Conservation (phyloP, 441 rosid genomes). For the Aquilaria agallochum region DNA sequence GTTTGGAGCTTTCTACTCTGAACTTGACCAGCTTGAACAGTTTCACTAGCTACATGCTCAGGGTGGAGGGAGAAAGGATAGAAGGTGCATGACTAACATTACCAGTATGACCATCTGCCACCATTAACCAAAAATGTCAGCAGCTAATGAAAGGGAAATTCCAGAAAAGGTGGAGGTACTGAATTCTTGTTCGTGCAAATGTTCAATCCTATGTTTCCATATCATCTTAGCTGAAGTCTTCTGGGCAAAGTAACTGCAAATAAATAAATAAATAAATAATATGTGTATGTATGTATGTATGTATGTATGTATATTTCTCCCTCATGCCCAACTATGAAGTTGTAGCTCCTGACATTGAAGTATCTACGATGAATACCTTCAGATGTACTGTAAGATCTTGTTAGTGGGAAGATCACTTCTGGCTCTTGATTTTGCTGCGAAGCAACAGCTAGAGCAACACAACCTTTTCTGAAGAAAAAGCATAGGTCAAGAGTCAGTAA, state of each 20-base stretch:
- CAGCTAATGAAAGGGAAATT: no score
- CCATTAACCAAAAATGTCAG: no score
- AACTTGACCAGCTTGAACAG: no score
- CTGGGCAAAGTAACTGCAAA: conserved; percentile 58
- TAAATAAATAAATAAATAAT: conserved; percentile 3
- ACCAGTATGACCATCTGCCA: no score
- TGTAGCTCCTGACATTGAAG: not conserved
- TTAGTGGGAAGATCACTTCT: conserved; percentile 36
- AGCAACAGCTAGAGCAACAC: conserved; percentile 29
- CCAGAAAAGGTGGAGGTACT: no score
- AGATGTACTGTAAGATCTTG: conserved; percentile 40
- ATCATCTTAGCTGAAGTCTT: conserved; percentile 32
- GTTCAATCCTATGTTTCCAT: not conserved
- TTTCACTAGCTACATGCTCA: no score
- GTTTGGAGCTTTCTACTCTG: no score
- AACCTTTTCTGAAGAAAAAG: conserved; percentile 49
- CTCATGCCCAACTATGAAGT: conserved; percentile 13
- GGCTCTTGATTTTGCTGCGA: conserved; percentile 55
- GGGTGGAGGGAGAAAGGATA: no score
- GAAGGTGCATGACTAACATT: no score
- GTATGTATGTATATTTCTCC: not conserved
- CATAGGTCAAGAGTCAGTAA: not conserved
- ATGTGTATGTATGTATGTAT: no score
- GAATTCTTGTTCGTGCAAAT: no score
- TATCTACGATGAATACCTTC: conserved; percentile 39